These are phyloP conservation scores for Talinum fruticosum DNA, from an alignment of 148 eudicot genomes.

Conservation along the genomic window DNA sequence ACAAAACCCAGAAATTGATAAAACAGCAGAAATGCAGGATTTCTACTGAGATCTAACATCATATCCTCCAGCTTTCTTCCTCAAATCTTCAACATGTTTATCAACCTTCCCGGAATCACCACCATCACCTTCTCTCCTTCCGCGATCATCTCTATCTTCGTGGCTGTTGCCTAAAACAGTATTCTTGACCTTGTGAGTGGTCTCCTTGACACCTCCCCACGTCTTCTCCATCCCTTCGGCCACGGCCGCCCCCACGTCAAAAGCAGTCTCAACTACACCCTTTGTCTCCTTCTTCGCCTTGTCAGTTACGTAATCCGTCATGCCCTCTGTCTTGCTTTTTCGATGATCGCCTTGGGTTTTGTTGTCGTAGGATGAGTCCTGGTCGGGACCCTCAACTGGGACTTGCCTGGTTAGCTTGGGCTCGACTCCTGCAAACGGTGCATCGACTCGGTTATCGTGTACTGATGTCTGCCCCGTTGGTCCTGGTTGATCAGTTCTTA, in stretches of 20 bases:
- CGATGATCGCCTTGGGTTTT: not conserved
- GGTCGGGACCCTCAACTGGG: not conserved
- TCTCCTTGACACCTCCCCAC: constrained; percentile 37
- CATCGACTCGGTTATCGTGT: not conserved
- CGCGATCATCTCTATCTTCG: not conserved
- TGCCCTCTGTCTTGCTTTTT: constrained; percentile 8
- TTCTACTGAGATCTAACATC: constrained; percentile 13
- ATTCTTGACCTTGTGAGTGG: constrained; percentile 29
- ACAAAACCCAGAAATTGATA: too few relatives aligned
- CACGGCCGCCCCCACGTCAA: constrained; percentile 30
- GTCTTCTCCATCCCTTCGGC: constrained; percentile 43
- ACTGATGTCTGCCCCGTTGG: not conserved
- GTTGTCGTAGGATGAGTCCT: too few relatives aligned
- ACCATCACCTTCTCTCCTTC: not conserved
- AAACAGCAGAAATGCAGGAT: too few relatives aligned
- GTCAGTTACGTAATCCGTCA: constrained; percentile 21
- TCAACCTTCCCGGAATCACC: constrained; percentile 12
- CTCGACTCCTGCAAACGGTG: not conserved
- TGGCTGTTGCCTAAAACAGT: not conserved
- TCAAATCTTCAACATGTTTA: constrained; percentile 34
- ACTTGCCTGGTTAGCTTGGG: not conserved
- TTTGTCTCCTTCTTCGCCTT: constrained; percentile 36
- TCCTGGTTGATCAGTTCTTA: not conserved
- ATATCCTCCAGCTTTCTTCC: constrained; percentile 35
- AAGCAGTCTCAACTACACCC: constrained; percentile 39